Percentiles rank a stretch among this genome's conserved stretches.
These are phyloP conservation scores for Chrysosporium keratinophilum DNA, from an alignment of 2,329 filamentous ascomycete genomes.

Conservation along the genomic window DNA sequence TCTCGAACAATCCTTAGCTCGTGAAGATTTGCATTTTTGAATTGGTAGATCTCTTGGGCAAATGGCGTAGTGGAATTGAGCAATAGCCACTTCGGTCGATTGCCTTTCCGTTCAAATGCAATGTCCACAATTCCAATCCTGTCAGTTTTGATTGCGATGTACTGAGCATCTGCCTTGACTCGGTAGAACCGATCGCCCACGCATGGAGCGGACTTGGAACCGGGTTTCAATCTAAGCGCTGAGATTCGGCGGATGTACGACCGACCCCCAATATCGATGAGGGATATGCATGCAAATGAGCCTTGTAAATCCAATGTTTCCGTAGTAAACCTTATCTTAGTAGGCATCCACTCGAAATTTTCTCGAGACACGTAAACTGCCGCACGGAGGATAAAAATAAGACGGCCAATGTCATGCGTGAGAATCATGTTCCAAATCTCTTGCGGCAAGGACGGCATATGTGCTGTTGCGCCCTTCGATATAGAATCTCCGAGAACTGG, in stretches of 20 bases:
- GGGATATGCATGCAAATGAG: too few species aligned
- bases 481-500: too few species aligned
- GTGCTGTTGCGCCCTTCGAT: background rate
- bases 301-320: too few species aligned
- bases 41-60: background rate
- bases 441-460: background rate
- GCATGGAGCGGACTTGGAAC: too few species aligned
- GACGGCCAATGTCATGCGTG: background rate
- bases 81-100: constrained; percentile 6
- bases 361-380: background rate
- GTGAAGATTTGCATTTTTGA: constrained; percentile 4
- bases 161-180: background rate
- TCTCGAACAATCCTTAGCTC: constrained; percentile 2
- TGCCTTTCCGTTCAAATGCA: background rate
- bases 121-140: constrained; percentile 8
- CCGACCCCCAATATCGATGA: background rate
- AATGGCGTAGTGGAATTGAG: background rate
- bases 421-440: constrained; percentile 5
- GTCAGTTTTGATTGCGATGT: constrained; percentile 5
- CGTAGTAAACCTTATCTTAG: too few species aligned
- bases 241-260: background rate
- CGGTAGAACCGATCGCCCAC: too few species aligned
- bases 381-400: constrained; percentile 1
- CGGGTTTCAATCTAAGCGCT: too few species aligned
- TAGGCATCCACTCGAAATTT: too few species aligned